These are phyloP conservation scores for Castanea mollissima DNA, from an alignment of 306 rosid genomes.

Conservation along the genomic window DNA sequence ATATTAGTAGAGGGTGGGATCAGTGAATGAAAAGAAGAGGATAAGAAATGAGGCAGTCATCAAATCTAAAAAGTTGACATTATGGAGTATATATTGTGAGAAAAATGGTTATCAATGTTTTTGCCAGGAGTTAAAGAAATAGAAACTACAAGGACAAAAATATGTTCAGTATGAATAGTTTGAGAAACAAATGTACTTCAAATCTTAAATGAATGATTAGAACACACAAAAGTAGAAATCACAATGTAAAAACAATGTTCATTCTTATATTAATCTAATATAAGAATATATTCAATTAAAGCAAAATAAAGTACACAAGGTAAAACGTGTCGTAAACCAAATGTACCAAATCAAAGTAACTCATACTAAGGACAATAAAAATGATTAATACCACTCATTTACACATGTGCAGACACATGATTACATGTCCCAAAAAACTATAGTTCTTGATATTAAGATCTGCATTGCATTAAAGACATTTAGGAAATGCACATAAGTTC, in stretches of 20 bases:
- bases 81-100: neutral
- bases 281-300: neutral
- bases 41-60: neutral
- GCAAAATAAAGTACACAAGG: neutral
- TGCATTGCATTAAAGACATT: neutral
- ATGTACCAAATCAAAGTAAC: neutral
- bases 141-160: neutral
- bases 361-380: neutral
- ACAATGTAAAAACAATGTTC: neutral
- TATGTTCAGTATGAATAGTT: neutral
- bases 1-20: neutral
- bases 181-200: neutral
- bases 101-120: neutral
- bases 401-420: neutral
- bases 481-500: neutral
- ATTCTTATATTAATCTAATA: neutral
- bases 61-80: neutral
- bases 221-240: neutral
- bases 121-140: neutral
- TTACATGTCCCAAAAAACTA: neutral
- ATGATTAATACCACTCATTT: neutral
- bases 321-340: neutral
- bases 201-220: neutral
- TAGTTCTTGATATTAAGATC: conserved; percentile 3
- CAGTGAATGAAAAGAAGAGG: neutral